Conservation (phyloP, 2,329 filamentous ascomycete species). For the Teratosphaeria destructans region DNA sequence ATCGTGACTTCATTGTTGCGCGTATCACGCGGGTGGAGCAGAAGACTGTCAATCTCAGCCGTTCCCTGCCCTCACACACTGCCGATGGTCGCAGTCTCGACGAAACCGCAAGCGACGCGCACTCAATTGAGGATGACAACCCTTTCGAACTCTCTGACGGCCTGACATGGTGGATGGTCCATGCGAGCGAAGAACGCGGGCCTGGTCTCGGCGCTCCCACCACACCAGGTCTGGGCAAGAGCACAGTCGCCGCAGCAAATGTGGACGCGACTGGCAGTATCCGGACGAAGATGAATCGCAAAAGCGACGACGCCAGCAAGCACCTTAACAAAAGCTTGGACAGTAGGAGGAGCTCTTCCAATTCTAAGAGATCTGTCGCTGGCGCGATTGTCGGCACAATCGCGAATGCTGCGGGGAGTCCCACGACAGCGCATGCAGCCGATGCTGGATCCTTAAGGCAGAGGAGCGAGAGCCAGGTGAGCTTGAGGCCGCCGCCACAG, state of each 20-base stretch:
- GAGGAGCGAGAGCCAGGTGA: conserved; percentile 22
- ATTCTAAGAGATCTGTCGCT: conserved; percentile 63
- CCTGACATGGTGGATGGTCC: conserved; percentile 89
- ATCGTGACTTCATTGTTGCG: conserved; percentile 91
- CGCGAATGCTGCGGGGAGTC: conserved; percentile 5
- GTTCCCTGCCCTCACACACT: conserved; percentile 37
- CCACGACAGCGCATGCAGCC: background rate
- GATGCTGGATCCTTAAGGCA: conserved; percentile 7
- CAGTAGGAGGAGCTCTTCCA: conserved; percentile 78
- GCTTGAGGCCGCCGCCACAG: conserved; percentile 9
- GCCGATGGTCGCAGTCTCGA: conserved; percentile 34
- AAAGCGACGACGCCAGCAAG: conserved; percentile 37
- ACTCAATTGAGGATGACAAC: conserved; percentile 74
- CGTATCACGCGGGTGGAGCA: conserved; percentile 87
- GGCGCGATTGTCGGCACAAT: conserved; percentile 8
- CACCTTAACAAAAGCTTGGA: conserved; percentile 72
- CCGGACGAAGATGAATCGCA: conserved; percentile 34
- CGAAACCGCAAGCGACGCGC: conserved; percentile 40
- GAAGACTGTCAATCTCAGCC: conserved; percentile 83
- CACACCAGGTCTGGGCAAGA: conserved; percentile 86
- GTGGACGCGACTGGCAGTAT: conserved; percentile 72
- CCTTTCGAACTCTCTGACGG: conserved; percentile 95
- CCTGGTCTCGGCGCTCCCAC: conserved; percentile 63
- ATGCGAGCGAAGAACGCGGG: conserved; percentile 79
- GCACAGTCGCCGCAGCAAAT: conserved; percentile 77